A percentile compares a stretch with the other conserved stretches of the same genome.
Conservation (phyloP, 169 alveolate species). For the Eimeria tenella region DNA sequence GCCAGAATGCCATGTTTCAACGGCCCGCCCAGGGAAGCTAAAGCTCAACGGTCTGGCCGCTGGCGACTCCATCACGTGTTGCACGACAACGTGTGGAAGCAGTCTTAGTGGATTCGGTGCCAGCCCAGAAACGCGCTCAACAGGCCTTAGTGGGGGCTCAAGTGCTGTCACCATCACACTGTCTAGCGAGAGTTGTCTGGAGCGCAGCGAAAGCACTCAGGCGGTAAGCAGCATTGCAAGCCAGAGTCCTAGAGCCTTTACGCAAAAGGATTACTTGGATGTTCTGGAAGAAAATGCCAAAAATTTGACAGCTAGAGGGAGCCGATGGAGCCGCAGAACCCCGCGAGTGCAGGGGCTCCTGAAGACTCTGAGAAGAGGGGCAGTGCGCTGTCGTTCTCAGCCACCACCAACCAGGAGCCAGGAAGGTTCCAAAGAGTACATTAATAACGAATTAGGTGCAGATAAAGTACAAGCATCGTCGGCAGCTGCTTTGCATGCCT, state of each 20-base stretch:
- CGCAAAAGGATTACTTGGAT: background rate
- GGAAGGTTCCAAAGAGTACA: background rate
- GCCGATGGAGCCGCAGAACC: conserved; percentile 10
- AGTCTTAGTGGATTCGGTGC: conserved; percentile 53
- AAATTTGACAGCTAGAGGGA: background rate
- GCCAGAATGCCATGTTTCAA: background rate
- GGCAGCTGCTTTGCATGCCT: conserved; percentile 57
- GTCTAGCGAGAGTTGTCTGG: conserved; percentile 5
- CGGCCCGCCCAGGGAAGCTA: background rate
- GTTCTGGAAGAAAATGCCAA: background rate
- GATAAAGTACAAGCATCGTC: background rate
- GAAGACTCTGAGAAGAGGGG: background rate
- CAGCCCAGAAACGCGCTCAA: conserved; percentile 35
- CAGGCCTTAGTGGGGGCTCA: background rate
- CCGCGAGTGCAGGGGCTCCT: conserved; percentile 24
- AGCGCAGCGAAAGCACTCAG: conserved; percentile 67
- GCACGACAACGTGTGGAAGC: conserved; percentile 67
- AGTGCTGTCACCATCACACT: conserved; percentile 27
- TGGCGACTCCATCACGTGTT: conserved; percentile 50
- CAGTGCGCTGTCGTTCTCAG: conserved; percentile 41
- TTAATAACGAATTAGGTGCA: background rate
- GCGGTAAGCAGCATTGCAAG: conserved; percentile 55
- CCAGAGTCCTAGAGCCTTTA: conserved; percentile 29
- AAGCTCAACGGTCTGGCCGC: conserved; percentile 45
- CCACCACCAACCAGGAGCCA: background rate